Evolutionary conservation across 345 rosid species (phyloP), one percentile per base, ranked within the genome.

Genomic region (Lepidium sativum): DNA sequence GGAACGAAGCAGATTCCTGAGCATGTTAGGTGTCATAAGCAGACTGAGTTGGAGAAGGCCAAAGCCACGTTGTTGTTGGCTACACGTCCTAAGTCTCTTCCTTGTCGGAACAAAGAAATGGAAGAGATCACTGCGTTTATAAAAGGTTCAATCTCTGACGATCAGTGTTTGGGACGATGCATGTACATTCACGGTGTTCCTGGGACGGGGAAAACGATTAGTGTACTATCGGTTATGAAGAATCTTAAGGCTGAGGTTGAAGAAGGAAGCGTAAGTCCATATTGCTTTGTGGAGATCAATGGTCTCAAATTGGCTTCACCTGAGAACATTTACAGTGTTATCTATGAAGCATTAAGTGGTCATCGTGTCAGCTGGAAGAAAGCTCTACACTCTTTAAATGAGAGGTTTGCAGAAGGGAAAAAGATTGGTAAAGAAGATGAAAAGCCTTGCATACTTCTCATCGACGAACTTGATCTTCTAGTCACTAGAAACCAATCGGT

Each of bases 181-280:
- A 84, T 92, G 74, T 92, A 89, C 31, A 78, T 89, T 73, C 97
- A 89, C 55, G 98, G 98, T 77, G 98, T 92, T 80, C 98, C 98
- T 0, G 98, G 98, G 70, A 89, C 98, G 9, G 98, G 97, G 73
- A 92, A 92, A 90, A 89, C 97, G 21, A 83, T 92, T 83, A 87
- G 91, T 62, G 96, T 89, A 9, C 83, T 89, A 59, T 65, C 97
- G 0, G 96, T 87, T 9, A 78, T 92, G 96, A 87, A 86, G 78
- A 84, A 69, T 79, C 75, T 92, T 48, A 89, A 70, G 78, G 82
- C 89, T 41, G 97, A 92, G 82, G 96, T 89, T 67, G 96, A 90
- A 76, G 79, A 82, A 0, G 97, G 95, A 68, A 78, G 25, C 3
- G 70, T 82, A 57, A 82, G 54, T 43, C 96, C 97, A 1, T 90